Evolutionary conservation across 495 filamentous ascomycete genomes (phyloP), one percentile per base, ranked within the genome.

Genomic region (Penicillium paradoxum): DNA sequence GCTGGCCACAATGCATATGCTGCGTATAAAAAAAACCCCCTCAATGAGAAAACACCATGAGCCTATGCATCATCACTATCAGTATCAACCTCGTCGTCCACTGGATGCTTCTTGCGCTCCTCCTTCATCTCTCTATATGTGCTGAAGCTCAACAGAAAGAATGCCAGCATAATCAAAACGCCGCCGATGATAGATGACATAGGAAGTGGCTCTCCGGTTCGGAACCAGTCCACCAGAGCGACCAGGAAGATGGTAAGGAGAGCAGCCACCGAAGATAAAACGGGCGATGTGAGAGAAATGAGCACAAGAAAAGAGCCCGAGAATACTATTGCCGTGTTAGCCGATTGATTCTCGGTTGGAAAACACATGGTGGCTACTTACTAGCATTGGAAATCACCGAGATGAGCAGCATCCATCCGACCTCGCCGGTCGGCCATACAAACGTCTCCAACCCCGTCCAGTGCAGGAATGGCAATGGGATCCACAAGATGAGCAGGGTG

Each of bases 171-270:
- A 62, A 98, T 98, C 49, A 97, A 63, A 21, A 89, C 52, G 2
- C 93, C 91, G n/a, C 93, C 93, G 9, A 81, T 62, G 3, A 97
- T 78, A 4, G 91, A 85, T 1, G 90, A 85, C 2, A 75, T 63
- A 39, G 84, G 86, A 24, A 96, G 75, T 1, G 86, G 83, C 49
- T 82, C 76, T 21, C 90, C 90, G 1, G 87, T 91, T 52, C 87
- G 74, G 40, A 89, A 60, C 88, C 91, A 95, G 66, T 98, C 93
- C 30, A 85, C 87, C 33, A 97, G 78, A 0, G 92, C 92, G 2
- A 98, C 92, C 45, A 97, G 80, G 76, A 98, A 96, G 57, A 98
- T 97, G 14, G 93, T 97, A 24, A 98, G 79, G 37, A 98, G 79
- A 5, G 90, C 89, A 5, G 93, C 93, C 7, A 98, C 93, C 14